Conservation (phyloP, 139 green algal genomes). For the Chlorokybus atmophyticus region DNA sequence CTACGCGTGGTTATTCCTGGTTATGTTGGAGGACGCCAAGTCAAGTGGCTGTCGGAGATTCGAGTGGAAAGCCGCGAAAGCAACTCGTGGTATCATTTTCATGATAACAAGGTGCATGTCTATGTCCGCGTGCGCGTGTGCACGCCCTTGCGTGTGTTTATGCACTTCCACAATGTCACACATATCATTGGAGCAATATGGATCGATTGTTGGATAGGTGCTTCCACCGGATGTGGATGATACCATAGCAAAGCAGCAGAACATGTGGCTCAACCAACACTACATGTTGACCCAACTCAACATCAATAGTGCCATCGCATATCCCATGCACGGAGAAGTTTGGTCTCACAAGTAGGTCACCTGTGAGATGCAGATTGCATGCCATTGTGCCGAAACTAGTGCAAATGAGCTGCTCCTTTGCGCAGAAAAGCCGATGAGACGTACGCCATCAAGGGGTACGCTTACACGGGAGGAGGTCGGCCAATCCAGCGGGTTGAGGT, state of each 20-base stretch:
- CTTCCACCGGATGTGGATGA: slow-evolving; percentile 84
- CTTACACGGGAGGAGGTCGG: slow-evolving; percentile 53
- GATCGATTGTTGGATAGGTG: too few relatives aligned
- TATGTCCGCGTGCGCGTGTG: too few relatives aligned
- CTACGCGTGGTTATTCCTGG: slow-evolving; percentile 71
- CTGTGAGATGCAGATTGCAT: not conserved
- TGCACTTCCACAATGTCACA: too few relatives aligned
- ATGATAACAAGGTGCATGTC: too few relatives aligned
- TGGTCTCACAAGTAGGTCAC: slow-evolving; percentile 37
- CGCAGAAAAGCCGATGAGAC: not conserved
- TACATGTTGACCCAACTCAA: slow-evolving; percentile 96
- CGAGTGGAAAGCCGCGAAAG: slow-evolving; percentile 52
- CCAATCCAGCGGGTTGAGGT: slow-evolving; percentile 89
- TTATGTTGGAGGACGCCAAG: slow-evolving; percentile 71
- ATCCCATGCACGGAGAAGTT: slow-evolving; percentile 79
- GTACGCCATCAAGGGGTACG: slow-evolving; percentile 33
- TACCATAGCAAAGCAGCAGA: slow-evolving; percentile 55
- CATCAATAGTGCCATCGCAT: slow-evolving; percentile 80
- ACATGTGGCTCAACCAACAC: not conserved
- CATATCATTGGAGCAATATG: too few relatives aligned
- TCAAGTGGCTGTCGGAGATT: slow-evolving; percentile 83
- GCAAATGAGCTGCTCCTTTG: too few relatives aligned
- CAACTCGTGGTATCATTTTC: slow-evolving; percentile 93
- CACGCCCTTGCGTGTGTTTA: too few relatives aligned
- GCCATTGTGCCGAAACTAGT: too few relatives aligned